Evolutionary conservation across 2,329 filamentous ascomycete genomes (phyloP).

Genomic region (Monosporascus ibericus): DNA sequence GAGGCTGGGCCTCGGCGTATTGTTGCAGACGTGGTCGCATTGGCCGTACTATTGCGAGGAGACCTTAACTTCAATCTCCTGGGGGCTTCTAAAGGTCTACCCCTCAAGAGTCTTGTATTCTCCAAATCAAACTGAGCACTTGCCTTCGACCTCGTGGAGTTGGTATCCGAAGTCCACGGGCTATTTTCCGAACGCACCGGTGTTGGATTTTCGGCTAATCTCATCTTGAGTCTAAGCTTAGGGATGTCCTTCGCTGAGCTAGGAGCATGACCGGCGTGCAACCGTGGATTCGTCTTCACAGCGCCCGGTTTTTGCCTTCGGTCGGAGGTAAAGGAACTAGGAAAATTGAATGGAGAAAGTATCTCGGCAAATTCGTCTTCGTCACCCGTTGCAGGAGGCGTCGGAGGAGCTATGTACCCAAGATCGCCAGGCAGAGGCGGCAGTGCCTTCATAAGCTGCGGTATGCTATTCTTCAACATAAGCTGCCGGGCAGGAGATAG

Average conservation of each 20-base stretch:
- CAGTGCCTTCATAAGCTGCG: conserved; percentile 46
- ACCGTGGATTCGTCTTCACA: background rate
- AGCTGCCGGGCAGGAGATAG: conserved; percentile 40
- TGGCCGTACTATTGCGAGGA: conserved; percentile 10
- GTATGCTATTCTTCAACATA: conserved; percentile 42
- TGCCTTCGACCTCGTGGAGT: conserved; percentile 5
- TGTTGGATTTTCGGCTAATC: conserved; percentile 10
- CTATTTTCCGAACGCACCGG: conserved; percentile 5
- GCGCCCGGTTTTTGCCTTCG: background rate
- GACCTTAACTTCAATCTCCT: conserved; percentile 20
- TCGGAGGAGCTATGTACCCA: conserved; percentile 14
- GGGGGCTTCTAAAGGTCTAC: conserved; percentile 4
- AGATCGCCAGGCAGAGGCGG: conserved; percentile 36
- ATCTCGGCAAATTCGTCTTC: conserved; percentile 23
- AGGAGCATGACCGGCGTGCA: background rate
- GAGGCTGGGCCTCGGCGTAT: conserved; percentile 14
- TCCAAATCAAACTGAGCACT: conserved; percentile 7
- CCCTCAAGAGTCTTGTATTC: conserved; percentile 1
- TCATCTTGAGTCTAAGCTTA: conserved; percentile 21
- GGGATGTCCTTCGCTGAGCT: conserved; percentile 15
- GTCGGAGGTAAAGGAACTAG: conserved; percentile 2
- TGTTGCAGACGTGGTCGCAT: conserved; percentile 11
- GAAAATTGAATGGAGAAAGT: conserved; percentile 20
- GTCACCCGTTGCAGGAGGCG: conserved; percentile 13
- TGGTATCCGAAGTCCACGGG: conserved; percentile 5